Evolutionary conservation across 129 eudicot genomes (phyloP), one percentile per base, ranked within the genome.

Genomic region (Escallonia herrerae): DNA sequence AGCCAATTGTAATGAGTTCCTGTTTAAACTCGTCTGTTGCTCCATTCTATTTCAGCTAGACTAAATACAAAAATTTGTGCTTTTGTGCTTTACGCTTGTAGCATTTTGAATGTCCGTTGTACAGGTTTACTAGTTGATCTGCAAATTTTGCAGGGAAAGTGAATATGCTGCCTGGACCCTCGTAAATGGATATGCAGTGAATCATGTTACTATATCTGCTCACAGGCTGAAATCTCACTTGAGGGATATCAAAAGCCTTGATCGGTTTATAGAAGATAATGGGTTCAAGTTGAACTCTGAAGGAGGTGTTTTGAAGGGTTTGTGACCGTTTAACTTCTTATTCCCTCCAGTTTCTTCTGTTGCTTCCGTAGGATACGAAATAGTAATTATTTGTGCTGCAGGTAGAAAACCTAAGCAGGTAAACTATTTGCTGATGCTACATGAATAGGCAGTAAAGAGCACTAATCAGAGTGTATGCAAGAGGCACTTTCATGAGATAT

Each of bases 81-180:
- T 11, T 63, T 11, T 40, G 4, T 2, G 13, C 38, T 40, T 55
- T 57, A 38, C 43, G 44, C 37, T 63, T 64, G 39, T 63, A 6
- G 10, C 41, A 38, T 48, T 3, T 33, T 4, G 8, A 6, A 54
- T 39, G 12, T 73, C 1, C 9, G 41, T 45, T 62, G 38, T 42
- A 61, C 41, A 22, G 5, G 10, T 13, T 22, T 47, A 54, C 40
- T 54, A 62, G 43, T 68, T 64, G 43, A 44, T 46, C 43, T 41
- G 33, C 58, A 50, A 4, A 56, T 33, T 68, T 65, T 15, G 22
- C 72, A 93, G 99, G 58, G 99, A 93, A 78, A 93, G 99, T 45
- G 99, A 93, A 57, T 93, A 93, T 71, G 99, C 99, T 47, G 99
- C 99, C 13, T 93, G 99, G 99, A 93, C 96, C 7, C 86, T 93